Evolutionary conservation across 495 filamentous ascomycete species (phyloP).

Genomic region (Rhizodiscina lignyota): DNA sequence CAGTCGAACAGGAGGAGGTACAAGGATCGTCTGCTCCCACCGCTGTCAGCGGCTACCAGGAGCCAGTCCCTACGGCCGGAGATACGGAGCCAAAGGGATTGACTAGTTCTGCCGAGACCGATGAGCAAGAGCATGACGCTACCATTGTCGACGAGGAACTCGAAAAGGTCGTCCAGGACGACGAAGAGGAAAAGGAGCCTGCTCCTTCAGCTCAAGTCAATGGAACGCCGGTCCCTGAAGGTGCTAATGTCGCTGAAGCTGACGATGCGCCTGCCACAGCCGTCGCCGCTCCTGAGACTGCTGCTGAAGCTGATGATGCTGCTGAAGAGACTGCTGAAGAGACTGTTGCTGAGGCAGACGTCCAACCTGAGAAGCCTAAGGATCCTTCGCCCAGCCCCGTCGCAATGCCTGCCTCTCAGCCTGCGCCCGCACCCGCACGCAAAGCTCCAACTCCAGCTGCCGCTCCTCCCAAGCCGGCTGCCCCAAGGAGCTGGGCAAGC

Average conservation of each 20-base stretch:
- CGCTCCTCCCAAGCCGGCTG: constrained; percentile 28
- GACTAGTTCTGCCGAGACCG: constrained; percentile 17
- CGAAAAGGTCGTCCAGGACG: constrained; percentile 25
- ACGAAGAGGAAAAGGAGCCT: constrained; percentile 26
- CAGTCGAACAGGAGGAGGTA: constrained; percentile 24
- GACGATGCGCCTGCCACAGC: constrained; percentile 10
- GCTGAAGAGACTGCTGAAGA: constrained; percentile 22
- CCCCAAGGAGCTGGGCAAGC: constrained; percentile 83
- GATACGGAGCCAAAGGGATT: constrained; percentile 15
- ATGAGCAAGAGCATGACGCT: constrained; percentile 24
- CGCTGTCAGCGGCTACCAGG: constrained; percentile 21
- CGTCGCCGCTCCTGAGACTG: constrained; percentile 8
- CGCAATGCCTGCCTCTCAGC: constrained; percentile 22
- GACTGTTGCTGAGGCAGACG: constrained; percentile 18
- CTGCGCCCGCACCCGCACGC: constrained; percentile 20
- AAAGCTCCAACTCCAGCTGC: constrained; percentile 6
- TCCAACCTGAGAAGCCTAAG: constrained; percentile 37
- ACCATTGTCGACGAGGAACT: constrained; percentile 41
- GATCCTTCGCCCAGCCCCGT: constrained; percentile 41
- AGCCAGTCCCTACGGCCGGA: constrained; percentile 16
- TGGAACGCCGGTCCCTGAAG: too few relatives aligned
- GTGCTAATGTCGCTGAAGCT: neutral
- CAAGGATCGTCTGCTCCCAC: too few relatives aligned
- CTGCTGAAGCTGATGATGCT: constrained; percentile 8
- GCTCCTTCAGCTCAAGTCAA: constrained; percentile 12